Percentiles rank a stretch among this genome's conserved stretches.
Conservation (phyloP, 2,329 filamentous ascomycete species). For the Cytospora paraplurivora region DNA sequence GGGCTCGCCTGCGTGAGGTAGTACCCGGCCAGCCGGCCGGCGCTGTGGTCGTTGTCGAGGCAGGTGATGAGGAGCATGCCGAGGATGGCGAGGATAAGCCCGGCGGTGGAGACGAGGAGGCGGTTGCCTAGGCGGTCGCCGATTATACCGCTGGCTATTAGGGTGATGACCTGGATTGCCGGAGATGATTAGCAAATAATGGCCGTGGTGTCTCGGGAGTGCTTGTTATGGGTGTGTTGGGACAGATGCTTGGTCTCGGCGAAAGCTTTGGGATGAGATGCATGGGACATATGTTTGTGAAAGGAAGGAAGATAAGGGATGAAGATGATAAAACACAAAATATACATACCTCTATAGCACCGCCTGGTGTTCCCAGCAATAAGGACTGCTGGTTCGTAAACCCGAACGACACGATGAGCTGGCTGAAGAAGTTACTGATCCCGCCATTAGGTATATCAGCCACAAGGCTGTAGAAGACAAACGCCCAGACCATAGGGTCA, state of each 20-base stretch:
- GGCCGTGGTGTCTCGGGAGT: slow-evolving; percentile 47
- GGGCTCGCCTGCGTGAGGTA: slow-evolving; percentile 64
- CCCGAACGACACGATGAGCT: slow-evolving; percentile 57
- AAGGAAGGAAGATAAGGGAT: too few species aligned
- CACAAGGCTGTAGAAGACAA: slow-evolving; percentile 39
- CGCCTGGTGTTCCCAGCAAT: slow-evolving; percentile 66
- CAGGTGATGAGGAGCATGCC: slow-evolving; percentile 67
- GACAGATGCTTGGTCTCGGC: background rate
- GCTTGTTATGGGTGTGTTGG: slow-evolving; percentile 41
- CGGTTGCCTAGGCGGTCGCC: slow-evolving; percentile 60
- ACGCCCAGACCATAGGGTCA: slow-evolving; percentile 43
- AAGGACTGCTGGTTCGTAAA: slow-evolving; percentile 64
- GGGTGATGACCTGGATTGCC: slow-evolving; percentile 32
- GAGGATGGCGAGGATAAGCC: slow-evolving; percentile 55
- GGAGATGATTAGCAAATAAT: slow-evolving; percentile 28
- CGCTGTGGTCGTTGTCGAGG: slow-evolving; percentile 58
- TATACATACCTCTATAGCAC: slow-evolving; percentile 62
- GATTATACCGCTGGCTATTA: slow-evolving; percentile 44
- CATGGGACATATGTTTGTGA: too few species aligned
- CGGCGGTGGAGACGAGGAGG: slow-evolving; percentile 55
- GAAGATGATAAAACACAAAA: background rate
- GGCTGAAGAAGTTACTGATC: slow-evolving; percentile 43
- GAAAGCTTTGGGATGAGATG: too few species aligned
- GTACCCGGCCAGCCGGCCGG: slow-evolving; percentile 63
- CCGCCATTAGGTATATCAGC: slow-evolving; percentile 43